Evolutionary conservation across 805 yeast genomes (phyloP).

Genomic region (Sporopachydermia lactativora): DNA sequence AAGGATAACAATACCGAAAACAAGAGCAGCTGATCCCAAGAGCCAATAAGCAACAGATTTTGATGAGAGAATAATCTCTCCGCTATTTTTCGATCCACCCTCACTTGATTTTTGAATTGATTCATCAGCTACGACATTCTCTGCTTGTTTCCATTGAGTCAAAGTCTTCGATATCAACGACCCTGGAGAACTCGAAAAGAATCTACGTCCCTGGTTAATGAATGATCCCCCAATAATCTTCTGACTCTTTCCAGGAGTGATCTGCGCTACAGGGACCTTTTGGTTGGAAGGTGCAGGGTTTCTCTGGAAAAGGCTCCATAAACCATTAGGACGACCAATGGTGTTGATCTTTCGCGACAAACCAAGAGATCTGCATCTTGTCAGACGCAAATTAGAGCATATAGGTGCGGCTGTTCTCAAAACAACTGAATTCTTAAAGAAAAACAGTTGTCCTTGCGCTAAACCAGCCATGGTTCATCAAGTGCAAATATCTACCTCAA

Average conservation of each 20-base stretch:
- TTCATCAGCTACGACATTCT: background rate
- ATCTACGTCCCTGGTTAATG: background rate
- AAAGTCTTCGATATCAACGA: background rate
- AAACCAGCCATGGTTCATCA: conserved; percentile 1
- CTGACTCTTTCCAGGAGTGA: too few relatives aligned
- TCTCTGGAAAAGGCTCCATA: background rate
- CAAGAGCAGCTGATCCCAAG: conserved; percentile 72
- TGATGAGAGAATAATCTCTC: conserved; percentile 29
- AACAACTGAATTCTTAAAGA: conserved; percentile 5
- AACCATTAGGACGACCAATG: background rate
- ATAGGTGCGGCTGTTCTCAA: conserved; percentile 3
- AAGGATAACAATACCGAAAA: conserved; percentile 88
- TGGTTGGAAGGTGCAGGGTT: background rate
- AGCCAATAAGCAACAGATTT: conserved; percentile 76
- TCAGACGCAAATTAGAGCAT: background rate
- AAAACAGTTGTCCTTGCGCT: conserved; percentile 2
- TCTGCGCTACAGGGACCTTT: background rate
- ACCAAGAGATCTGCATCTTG: background rate
- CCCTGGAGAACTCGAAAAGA: background rate
- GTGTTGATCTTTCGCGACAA: background rate
- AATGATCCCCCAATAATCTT: too few relatives aligned
- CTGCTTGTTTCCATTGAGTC: background rate
- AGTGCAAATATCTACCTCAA: too few relatives aligned
- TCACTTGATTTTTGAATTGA: background rate
- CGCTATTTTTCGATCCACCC: conserved; percentile 11